Conservation (phyloP, 1,284 basidiomycete species). For the Melampsora occidentalis region DNA sequence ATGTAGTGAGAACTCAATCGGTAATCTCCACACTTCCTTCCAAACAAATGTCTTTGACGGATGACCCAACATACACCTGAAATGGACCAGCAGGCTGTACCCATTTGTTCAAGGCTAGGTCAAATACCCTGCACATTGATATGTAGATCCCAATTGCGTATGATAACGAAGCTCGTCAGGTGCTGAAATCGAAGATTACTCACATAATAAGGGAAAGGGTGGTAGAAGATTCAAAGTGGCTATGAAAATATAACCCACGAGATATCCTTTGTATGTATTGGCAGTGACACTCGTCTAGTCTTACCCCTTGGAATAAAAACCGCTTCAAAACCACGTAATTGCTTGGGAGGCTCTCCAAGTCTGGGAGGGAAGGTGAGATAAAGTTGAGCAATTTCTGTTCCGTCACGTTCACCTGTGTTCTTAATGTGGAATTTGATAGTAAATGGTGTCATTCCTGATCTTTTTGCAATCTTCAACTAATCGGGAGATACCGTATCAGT, state of each 20-base stretch:
- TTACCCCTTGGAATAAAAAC: conserved; percentile 45
- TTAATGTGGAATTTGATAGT: conserved; percentile 19
- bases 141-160: no score
- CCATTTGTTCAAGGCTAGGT: not conserved
- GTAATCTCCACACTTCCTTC: not conserved
- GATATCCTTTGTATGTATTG: conserved; percentile 46
- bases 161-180: not conserved
- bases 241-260: conserved; percentile 9
- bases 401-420: conserved; percentile 13
- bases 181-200: not conserved
- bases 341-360: conserved; percentile 45
- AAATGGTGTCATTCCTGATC: not conserved
- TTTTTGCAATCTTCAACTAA: not conserved
- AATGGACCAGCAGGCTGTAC: not conserved
- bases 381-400: conserved; percentile 39
- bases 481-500: not conserved
- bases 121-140: not conserved
- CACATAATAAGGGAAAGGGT: not conserved
- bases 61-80: not conserved
- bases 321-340: conserved; percentile 49
- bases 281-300: conserved; percentile 46
- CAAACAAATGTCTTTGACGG: not conserved
- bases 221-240: not conserved
- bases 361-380: conserved; percentile 31
- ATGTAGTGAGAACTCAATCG: no score